Evolutionary conservation across 2,329 filamentous ascomycete genomes (phyloP).

Genomic region (Ceratocystis albifundus): DNA sequence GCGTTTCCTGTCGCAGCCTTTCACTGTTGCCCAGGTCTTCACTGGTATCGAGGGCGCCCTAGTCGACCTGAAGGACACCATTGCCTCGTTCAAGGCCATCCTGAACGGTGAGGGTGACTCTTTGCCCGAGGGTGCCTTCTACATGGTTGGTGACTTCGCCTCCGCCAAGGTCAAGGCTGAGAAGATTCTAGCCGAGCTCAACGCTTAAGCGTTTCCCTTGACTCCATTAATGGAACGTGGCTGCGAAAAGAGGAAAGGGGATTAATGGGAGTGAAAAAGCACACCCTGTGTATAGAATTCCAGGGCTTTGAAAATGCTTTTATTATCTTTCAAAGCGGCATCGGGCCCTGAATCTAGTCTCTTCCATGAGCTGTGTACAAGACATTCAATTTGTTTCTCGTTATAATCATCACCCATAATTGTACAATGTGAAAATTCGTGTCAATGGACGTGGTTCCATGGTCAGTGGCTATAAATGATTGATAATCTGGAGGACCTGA

Average conservation of each 20-base stretch:
- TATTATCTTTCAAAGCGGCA: background rate
- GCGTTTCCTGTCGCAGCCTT: conserved; percentile 98
- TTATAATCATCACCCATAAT: conserved; percentile 18
- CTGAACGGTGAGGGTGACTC: conserved; percentile 89
- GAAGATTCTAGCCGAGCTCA: conserved; percentile 96
- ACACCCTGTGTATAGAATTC: conserved; percentile 21
- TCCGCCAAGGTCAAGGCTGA: conserved; percentile 93
- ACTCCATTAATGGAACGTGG: conserved; percentile 8
- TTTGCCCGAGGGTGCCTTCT: conserved; percentile 86
- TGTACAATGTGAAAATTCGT: conserved; percentile 29
- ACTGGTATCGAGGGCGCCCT: conserved; percentile 91
- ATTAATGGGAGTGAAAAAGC: conserved; percentile 22
- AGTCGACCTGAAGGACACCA: conserved; percentile 98
- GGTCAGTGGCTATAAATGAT: background rate
- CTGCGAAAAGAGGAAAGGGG: conserved; percentile 21
- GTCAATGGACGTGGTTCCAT: background rate
- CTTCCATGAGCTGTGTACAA: conserved; percentile 53
- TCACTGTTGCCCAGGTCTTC: conserved; percentile 78
- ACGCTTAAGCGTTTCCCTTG: conserved; percentile 32
- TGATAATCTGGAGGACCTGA: background rate
- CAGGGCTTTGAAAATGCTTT: background rate
- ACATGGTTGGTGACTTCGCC: conserved; percentile 96
- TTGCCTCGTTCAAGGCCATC: conserved; percentile 93
- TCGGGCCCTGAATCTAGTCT: conserved; percentile 30
- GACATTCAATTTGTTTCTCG: conserved; percentile 41